Evolutionary conservation across 495 filamentous ascomycete genomes (phyloP).

Genomic region (Trichoderma gamsii): DNA sequence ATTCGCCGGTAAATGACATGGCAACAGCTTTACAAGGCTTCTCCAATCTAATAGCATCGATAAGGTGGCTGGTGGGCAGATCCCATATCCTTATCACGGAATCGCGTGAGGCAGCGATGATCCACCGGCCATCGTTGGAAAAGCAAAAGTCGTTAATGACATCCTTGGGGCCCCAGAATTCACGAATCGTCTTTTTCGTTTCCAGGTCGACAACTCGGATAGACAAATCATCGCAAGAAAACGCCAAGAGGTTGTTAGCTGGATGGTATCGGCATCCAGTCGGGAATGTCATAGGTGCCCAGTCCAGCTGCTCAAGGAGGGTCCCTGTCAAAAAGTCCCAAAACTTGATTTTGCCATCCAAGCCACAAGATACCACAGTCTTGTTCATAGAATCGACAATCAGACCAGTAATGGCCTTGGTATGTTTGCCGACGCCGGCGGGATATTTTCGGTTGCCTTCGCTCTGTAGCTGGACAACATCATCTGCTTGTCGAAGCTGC

Average conservation of each 20-base stretch:
- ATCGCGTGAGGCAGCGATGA: slow-evolving; percentile 82
- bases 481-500: slow-evolving; percentile 41
- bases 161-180: slow-evolving; percentile 82
- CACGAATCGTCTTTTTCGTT: slow-evolving; percentile 82
- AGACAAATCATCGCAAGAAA: slow-evolving; percentile 82
- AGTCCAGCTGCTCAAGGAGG: slow-evolving; percentile 75
- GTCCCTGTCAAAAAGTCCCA: slow-evolving; percentile 85
- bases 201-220: slow-evolving; percentile 87
- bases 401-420: slow-evolving; percentile 75
- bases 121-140: slow-evolving; percentile 90
- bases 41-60: slow-evolving; percentile 75
- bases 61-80: slow-evolving; percentile 87
- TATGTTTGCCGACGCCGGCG: slow-evolving; percentile 60
- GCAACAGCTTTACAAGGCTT: slow-evolving; percentile 74
- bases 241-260: slow-evolving; percentile 77
- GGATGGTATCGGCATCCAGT: slow-evolving; percentile 74
- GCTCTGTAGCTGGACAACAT: slow-evolving; percentile 42
- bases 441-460: slow-evolving; percentile 34
- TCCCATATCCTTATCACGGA: slow-evolving; percentile 86
- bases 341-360: slow-evolving; percentile 96
- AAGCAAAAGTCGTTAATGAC: slow-evolving; percentile 83
- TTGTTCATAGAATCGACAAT: slow-evolving; percentile 79
- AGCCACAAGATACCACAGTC: slow-evolving; percentile 71
- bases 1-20: slow-evolving; percentile 87
- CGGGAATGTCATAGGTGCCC: slow-evolving; percentile 70